These are phyloP conservation scores for Globisporangium heterothallicum DNA, from an alignment of 352 stramenopile genomes.

Conservation along the genomic window DNA sequence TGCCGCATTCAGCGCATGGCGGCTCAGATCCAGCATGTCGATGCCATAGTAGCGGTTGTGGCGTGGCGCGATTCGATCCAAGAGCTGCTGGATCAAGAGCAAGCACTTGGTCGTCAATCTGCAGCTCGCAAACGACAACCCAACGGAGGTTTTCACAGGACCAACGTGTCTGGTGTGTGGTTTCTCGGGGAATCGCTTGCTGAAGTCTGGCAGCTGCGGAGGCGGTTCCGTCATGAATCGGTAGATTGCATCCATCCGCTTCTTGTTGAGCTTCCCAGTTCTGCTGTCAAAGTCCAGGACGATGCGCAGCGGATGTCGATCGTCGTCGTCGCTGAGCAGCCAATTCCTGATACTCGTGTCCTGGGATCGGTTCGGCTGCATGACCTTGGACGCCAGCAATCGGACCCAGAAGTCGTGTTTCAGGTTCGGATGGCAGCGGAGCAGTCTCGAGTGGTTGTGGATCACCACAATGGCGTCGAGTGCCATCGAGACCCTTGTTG, in stretches of 20 bases:
- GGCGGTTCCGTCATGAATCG: background rate
- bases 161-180: background rate
- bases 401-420: background rate
- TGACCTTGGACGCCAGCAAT: background rate
- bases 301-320: background rate
- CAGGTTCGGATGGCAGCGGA: background rate
- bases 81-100: background rate
- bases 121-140: background rate
- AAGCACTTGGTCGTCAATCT: background rate
- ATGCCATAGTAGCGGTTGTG: background rate
- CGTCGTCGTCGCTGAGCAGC: too few species aligned
- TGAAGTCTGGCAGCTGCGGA: background rate
- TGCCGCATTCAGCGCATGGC: background rate
- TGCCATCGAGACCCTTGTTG: background rate
- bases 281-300: background rate
- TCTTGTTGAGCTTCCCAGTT: background rate
- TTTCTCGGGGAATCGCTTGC: background rate
- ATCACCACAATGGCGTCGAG: background rate
- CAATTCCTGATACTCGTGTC: too few species aligned
- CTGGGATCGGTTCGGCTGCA: too few species aligned
- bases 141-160: background rate
- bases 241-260: background rate
- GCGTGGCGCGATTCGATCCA: background rate
- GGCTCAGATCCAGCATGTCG: background rate
- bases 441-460: background rate